These are phyloP conservation scores for Penicillium fimorum DNA, from an alignment of 495 filamentous ascomycete species.

Conservation along the genomic window DNA sequence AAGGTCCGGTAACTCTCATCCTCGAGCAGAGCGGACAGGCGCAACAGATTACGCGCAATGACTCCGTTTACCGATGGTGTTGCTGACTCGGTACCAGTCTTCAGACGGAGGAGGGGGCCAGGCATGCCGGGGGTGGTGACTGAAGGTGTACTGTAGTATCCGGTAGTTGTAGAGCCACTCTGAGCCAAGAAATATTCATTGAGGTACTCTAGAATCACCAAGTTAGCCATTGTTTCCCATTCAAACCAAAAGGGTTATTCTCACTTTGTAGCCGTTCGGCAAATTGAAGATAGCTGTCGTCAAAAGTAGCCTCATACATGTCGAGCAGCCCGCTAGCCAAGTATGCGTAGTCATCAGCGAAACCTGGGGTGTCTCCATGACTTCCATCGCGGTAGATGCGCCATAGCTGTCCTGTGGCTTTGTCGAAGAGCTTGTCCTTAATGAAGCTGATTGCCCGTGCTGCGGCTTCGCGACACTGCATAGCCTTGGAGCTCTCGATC, in stretches of 20 bases:
- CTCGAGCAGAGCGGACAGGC: conserved; percentile 68
- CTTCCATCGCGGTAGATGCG: conserved; percentile 73
- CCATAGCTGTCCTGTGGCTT: conserved; percentile 58
- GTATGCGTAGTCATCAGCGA: conserved; percentile 96
- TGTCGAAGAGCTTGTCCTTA: conserved; percentile 71
- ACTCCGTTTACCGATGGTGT: conserved; percentile 87
- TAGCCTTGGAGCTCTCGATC: conserved; percentile 56
- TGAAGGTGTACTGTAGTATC: conserved; percentile 82
- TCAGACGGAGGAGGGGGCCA: conserved; percentile 80
- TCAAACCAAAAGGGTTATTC: conserved; percentile 12
- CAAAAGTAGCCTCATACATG: conserved; percentile 84
- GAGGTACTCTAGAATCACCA: conserved; percentile 54
- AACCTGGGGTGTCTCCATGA: conserved; percentile 67
- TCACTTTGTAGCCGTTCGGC: conserved; percentile 79
- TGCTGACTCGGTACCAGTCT: conserved; percentile 89
- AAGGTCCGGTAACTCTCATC: conserved; percentile 61
- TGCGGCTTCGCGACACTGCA: conserved; percentile 62
- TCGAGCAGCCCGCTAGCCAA: conserved; percentile 80
- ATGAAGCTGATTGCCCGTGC: conserved; percentile 73
- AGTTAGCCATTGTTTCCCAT: conserved; percentile 14
- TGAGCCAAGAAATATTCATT: conserved; percentile 67
- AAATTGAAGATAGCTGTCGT: conserved; percentile 75
- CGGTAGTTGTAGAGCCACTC: conserved; percentile 49
- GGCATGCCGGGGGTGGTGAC: conserved; percentile 63
- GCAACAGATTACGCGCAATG: conserved; percentile 77